Evolutionary conservation across 2,329 filamentous ascomycete genomes (phyloP).

Genomic region (Talaromyces sp.): DNA sequence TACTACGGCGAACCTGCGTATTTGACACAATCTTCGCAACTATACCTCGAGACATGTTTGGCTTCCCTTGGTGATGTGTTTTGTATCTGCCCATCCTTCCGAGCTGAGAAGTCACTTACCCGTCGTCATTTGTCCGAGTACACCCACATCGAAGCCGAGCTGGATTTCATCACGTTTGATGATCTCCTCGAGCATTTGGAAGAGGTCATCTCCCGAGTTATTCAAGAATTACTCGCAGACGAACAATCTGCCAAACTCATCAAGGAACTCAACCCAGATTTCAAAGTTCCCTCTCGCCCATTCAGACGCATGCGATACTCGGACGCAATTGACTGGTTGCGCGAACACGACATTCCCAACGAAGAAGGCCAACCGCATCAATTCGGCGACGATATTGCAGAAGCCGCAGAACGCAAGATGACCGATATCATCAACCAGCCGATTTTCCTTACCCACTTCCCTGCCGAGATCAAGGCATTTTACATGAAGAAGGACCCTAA

Average conservation of each 20-base stretch:
- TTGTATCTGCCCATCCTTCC: conserved; percentile 98
- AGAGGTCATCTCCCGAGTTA: conserved; percentile 78
- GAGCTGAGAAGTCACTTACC: conserved; percentile 92
- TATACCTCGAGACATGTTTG: conserved; percentile 94
- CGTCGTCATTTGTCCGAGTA: conserved; percentile 94
- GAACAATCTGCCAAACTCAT: conserved; percentile 69
- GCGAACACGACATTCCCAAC: conserved; percentile 84
- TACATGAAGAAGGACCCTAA: conserved; percentile 91
- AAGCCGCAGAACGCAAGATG: conserved; percentile 95
- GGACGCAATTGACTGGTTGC: conserved; percentile 92
- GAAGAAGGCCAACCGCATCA: conserved; percentile 85
- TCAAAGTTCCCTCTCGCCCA: conserved; percentile 74
- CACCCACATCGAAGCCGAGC: conserved; percentile 92
- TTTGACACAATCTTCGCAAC: conserved; percentile 92
- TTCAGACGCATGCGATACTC: conserved; percentile 94
- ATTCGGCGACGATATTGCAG: conserved; percentile 97
- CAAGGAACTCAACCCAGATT: conserved; percentile 85
- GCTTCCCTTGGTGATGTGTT: conserved; percentile 91
- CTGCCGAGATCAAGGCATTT: conserved; percentile 95
- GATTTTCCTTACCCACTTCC: conserved; percentile 97
- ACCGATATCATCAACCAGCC: conserved; percentile 93
- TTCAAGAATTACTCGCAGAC: conserved; percentile 73
- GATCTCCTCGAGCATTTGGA: conserved; percentile 87
- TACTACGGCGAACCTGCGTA: conserved; percentile 90
- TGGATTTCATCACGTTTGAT: conserved; percentile 91